A percentile compares a stretch with the other conserved stretches of the same genome.
Evolutionary conservation across 352 stramenopile species (phyloP).

Genomic region (Paralagenidium karlingii): DNA sequence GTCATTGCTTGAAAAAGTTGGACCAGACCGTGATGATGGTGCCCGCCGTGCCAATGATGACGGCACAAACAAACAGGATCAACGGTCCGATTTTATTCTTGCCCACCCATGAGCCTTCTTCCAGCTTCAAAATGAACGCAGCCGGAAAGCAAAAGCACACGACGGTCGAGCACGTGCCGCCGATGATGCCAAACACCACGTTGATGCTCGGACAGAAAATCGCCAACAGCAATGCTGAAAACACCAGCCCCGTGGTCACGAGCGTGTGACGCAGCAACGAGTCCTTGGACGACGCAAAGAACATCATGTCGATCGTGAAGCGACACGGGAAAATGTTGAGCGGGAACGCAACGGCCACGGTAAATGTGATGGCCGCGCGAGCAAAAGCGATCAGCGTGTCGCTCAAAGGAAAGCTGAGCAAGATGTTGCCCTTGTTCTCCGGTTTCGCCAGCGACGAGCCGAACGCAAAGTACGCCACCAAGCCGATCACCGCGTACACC

Average conservation of each 20-base stretch:
- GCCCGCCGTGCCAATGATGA: conserved; percentile 54
- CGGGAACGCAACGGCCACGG: conserved; percentile 67
- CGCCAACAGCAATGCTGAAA: conserved; percentile 52
- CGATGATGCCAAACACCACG: conserved; percentile 78
- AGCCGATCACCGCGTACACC: conserved; percentile 67
- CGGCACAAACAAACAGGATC: conserved; percentile 51
- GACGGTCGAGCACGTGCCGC: conserved; percentile 66
- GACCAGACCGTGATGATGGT: conserved; percentile 70
- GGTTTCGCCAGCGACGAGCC: conserved; percentile 41
- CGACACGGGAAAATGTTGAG: conserved; percentile 82
- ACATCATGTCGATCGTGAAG: conserved; percentile 85
- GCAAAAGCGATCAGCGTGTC: conserved; percentile 72
- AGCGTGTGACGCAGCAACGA: conserved; percentile 47
- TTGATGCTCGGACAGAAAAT: conserved; percentile 83
- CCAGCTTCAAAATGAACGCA: conserved; percentile 77
- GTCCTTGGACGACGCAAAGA: conserved; percentile 64
- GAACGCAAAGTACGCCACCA: conserved; percentile 73
- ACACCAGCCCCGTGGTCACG: conserved; percentile 46
- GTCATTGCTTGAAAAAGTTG: conserved; percentile 25
- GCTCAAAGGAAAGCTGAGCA: conserved; percentile 63
- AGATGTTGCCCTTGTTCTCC: conserved; percentile 72
- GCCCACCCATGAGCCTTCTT: conserved; percentile 51
- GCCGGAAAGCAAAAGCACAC: conserved; percentile 78
- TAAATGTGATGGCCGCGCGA: conserved; percentile 79
- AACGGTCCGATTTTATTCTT: conserved; percentile 62